Evolutionary conservation across 2,329 filamentous ascomycete species (phyloP).

Genomic region (Rhinocladiella mackenziei): DNA sequence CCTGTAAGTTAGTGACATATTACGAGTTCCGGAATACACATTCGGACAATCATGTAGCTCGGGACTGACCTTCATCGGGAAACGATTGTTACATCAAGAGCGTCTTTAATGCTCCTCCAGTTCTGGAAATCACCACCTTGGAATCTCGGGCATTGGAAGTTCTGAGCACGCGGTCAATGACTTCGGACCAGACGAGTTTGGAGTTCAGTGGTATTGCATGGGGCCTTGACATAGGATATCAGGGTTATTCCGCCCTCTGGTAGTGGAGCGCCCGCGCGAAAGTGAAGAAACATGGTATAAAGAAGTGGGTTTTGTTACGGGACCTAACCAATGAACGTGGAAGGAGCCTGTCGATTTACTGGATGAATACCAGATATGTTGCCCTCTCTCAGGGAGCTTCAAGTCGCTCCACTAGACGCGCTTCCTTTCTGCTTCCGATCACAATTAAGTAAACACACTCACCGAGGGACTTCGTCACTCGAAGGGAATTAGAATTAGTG

Average conservation of each 20-base stretch:
- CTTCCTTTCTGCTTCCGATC: too few species aligned
- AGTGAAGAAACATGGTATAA: not conserved
- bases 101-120: conserved; percentile 17
- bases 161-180: conserved; percentile 24
- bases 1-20: conserved; percentile 12
- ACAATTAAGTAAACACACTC: too few species aligned
- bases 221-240: conserved; percentile 24
- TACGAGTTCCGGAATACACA: not conserved
- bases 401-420: too few species aligned
- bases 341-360: too few species aligned
- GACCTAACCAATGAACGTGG: not conserved
- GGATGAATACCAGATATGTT: too few species aligned
- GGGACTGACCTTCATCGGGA: conserved; percentile 22
- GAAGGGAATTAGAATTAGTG: not conserved
- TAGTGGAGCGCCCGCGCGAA: not conserved
- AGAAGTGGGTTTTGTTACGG: not conserved
- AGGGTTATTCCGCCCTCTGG: conserved; percentile 17
- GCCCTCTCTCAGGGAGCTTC: too few species aligned
- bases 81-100: conserved; percentile 23
- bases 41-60: conserved; percentile 12
- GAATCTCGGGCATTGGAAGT: conserved; percentile 23
- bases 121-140: conserved; percentile 22
- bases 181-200: conserved; percentile 16
- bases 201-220: conserved; percentile 28
- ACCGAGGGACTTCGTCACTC: too few species aligned